Evolutionary conservation across 1,284 basidiomycete genomes (phyloP).

Genomic region (Albatrellus sp.): DNA sequence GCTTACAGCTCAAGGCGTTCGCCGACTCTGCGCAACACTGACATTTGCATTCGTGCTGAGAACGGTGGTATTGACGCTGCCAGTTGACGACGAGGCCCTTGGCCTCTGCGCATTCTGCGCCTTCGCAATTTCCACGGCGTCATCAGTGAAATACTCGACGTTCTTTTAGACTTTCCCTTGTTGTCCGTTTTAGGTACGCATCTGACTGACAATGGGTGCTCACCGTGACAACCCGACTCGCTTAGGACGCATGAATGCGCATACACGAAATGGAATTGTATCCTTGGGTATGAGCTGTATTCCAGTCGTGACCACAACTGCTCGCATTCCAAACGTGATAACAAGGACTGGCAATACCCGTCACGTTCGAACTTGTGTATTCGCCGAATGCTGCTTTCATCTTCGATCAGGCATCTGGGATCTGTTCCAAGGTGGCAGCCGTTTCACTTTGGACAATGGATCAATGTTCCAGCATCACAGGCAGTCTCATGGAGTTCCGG

Average conservation of each 20-base stretch:
- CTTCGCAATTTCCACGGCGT: constrained; percentile 35
- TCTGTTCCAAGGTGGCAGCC: no score
- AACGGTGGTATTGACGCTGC: neutral
- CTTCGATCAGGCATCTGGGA: no score
- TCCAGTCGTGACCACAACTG: no score
- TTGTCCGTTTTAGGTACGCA: constrained; percentile 45
- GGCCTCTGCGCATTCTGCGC: constrained; percentile 41
- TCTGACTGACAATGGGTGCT: constrained; percentile 1
- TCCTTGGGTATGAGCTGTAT: no score
- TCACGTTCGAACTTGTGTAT: no score
- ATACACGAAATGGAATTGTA: constrained; percentile 23
- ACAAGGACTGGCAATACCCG: no score
- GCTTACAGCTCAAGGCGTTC: constrained; percentile 39
- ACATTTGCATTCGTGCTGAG: constrained; percentile 13
- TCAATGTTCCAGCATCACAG: no score
- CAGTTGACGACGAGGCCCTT: constrained; percentile 31
- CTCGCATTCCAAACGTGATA: no score
- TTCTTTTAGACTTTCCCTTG: constrained; percentile 34
- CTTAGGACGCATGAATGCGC: constrained; percentile 5
- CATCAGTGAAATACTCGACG: constrained; percentile 25
- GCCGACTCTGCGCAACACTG: constrained; percentile 20
- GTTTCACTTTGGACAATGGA: no score
- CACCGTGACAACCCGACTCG: neutral
- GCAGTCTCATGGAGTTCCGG: no score
- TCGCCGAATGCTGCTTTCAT: no score